phyloP scores from a whole-genome alignment of 164 flowering plant genomes.

The Litsea cubeba region DNA sequence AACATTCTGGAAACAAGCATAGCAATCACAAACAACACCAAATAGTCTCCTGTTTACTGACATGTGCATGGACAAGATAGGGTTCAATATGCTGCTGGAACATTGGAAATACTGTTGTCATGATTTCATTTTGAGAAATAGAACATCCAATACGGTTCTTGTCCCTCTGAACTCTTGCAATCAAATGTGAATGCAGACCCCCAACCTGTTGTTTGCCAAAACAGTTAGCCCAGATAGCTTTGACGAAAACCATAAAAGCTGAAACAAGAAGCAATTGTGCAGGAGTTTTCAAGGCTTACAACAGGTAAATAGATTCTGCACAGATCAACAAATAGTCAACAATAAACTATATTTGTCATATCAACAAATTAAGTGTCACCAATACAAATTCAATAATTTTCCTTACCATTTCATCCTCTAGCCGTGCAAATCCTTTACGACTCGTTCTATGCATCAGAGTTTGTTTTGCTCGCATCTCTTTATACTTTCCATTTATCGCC shows the following conservation, averaged over 20 bases:
- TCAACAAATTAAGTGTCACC: too few species aligned
- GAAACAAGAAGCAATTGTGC: too few species aligned
- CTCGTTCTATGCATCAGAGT: too few species aligned
- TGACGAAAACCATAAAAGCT: not conserved
- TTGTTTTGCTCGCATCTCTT: too few species aligned
- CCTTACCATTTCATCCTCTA: too few species aligned
- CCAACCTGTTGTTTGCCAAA: conserved; percentile 64
- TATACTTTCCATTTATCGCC: too few species aligned
- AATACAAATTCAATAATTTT: too few species aligned
- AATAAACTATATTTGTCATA: too few species aligned
- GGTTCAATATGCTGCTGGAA: conserved; percentile 97
- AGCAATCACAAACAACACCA: not conserved
- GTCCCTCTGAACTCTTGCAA: conserved; percentile 96
- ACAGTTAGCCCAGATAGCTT: conserved; percentile 8
- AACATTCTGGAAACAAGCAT: not conserved
- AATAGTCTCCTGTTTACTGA: conserved; percentile 32
- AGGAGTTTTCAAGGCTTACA: too few species aligned
- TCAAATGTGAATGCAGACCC: conserved; percentile 97
- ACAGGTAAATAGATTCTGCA: too few species aligned
- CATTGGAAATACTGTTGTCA: conserved; percentile 96
- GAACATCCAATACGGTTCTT: conserved; percentile 72
- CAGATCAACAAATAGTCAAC: too few species aligned
- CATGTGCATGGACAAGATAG: conserved; percentile 99
- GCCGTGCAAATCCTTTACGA: too few species aligned
- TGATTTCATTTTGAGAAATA: conserved; percentile 87